phyloP scores from a whole-genome alignment of 1,284 basidiomycete species.

The Cystobasidiaceae sp. region DNA sequence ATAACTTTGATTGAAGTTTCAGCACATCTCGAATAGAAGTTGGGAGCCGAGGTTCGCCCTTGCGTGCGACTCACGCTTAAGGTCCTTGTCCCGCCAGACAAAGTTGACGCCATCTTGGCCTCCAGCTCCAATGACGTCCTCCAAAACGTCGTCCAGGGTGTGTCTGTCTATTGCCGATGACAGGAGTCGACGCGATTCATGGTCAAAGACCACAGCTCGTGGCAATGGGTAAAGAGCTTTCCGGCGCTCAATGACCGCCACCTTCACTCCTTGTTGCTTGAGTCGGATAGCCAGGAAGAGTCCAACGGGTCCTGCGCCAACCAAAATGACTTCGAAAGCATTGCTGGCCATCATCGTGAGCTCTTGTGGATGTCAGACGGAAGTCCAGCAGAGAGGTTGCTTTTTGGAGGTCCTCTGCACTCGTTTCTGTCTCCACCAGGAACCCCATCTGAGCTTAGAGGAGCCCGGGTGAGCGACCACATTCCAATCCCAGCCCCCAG shows the following conservation, averaged over 20 bases:
- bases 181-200: constrained; percentile 32
- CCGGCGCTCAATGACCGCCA: constrained; percentile 35
- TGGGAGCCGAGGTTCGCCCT: background rate
- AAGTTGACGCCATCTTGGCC: background rate
- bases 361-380: too few species aligned
- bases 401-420: too few species aligned
- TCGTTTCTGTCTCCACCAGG: too few species aligned
- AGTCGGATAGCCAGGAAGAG: background rate
- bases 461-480: too few species aligned
- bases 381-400: too few species aligned
- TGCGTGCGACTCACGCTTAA: background rate
- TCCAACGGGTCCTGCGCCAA: background rate
- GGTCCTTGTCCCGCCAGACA: background rate
- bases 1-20: constrained; percentile 18
- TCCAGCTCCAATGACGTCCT: background rate
- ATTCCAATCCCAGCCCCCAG: too few species aligned
- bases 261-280: background rate
- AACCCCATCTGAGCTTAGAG: too few species aligned
- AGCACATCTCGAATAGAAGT: background rate
- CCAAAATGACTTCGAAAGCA: background rate
- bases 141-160: background rate
- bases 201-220: constrained; percentile 33
- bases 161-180: constrained; percentile 5
- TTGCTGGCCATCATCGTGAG: too few species aligned
- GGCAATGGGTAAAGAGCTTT: constrained; percentile 35